Conservation (phyloP, 2,329 filamentous ascomycete species). For the Metarhizium album region DNA sequence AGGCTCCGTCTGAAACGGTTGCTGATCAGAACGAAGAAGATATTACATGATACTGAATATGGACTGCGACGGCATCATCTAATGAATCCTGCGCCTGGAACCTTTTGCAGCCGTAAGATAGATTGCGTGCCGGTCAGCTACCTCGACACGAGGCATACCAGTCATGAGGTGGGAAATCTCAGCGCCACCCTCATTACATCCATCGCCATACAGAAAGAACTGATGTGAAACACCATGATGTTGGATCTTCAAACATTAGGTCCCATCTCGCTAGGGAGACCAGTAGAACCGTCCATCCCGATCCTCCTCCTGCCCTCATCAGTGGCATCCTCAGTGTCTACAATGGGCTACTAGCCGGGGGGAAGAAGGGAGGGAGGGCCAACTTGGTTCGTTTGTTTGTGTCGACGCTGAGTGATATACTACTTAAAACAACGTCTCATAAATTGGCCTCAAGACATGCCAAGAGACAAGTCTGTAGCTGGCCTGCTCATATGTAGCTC, state of each 20-base stretch:
- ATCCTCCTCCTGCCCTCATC: background rate
- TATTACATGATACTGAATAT: background rate
- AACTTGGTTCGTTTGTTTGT: no score
- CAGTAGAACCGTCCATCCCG: conserved; percentile 5
- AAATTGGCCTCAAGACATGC: conserved; percentile 11
- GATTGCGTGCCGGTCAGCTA: conserved; percentile 9
- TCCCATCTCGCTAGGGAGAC: conserved; percentile 1
- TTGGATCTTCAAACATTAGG: background rate
- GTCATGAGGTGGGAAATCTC: conserved; percentile 6
- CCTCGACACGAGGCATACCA: conserved; percentile 14
- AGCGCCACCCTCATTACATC: background rate
- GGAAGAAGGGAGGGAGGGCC: no score
- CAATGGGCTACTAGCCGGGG: no score
- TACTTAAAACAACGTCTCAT: conserved; percentile 4
- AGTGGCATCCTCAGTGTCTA: background rate
- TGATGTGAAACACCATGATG: conserved; percentile 6
- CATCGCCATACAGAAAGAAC: conserved; percentile 14
- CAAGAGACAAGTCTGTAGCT: conserved; percentile 12
- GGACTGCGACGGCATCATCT: background rate
- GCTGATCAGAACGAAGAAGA: background rate
- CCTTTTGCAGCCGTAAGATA: conserved; percentile 2
- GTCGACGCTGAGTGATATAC: background rate
- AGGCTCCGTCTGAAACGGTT: background rate
- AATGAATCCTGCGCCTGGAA: background rate
- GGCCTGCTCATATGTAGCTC: no score